Evolutionary conservation across 164 flowering plant genomes (phyloP), one percentile per base, ranked within the genome.

Genomic region (Magnolia sinica): DNA sequence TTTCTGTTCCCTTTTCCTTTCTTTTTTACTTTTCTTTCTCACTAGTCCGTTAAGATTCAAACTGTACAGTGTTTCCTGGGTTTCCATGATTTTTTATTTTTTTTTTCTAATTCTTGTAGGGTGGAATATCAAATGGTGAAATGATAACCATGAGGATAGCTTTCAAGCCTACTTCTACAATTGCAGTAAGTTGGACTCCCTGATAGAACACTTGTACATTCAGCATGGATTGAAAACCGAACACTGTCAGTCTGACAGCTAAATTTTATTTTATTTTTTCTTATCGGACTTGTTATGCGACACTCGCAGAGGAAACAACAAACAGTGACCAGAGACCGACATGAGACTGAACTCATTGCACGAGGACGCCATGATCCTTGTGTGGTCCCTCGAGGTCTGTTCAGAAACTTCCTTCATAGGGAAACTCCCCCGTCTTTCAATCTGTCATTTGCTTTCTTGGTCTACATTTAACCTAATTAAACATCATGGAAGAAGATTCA

Each of bases 41-140:
- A 10, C 18, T 70, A 45, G 19, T 37, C 73, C 55, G 3, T 70
- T 55, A 23, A n/a, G 51, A 55, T 16, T 5, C 45, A 11, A 55
- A 14, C 45, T 70, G 10, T 16, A 49, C 2, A 37, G 45, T 5
- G 73, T 13, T 4, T 22, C 29, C 45, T 18, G 23, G 58, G 73
- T 45, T 20, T 50, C 55, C n/a, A 50, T n/a, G 9, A 8, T 3
- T 37, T 37, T 45, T 1, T 49, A 3, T 70, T 20, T 3, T 37
- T 37, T 19, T 1, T 49, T 70, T 50, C 14, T 68, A 6, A 24
- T 18, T 68, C 27, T 4, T 82, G 52, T 87, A 96, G 98, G 99
- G 99, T 50, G 98, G 99, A 72, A 91, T 94, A 77, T 96, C 99
- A 22, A 96, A 96, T 81, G 99, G 99, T 71, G 99, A 96, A 88